phyloP scores from a whole-genome alignment of 2,329 filamentous ascomycete genomes.

The Polychaeton citri region DNA sequence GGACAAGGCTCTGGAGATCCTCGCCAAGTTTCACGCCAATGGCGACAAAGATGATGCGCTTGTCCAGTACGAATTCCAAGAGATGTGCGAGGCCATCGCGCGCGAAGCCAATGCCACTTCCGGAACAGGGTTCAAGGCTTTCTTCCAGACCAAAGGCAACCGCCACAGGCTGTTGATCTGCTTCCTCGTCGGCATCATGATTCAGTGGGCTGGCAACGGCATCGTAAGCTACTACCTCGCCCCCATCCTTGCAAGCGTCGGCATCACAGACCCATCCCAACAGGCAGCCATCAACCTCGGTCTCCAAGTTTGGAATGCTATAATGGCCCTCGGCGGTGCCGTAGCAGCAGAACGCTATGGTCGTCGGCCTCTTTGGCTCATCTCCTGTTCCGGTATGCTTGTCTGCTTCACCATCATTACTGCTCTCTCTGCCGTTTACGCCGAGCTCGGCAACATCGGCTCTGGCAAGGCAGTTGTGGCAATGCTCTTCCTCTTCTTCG shows the following conservation, averaged over 20 bases:
- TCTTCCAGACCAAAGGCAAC: slow-evolving; percentile 48
- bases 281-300: slow-evolving; percentile 32
- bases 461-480: slow-evolving; percentile 23
- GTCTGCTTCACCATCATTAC: slow-evolving; percentile 32
- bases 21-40: slow-evolving; percentile 51
- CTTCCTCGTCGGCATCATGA: slow-evolving; percentile 30
- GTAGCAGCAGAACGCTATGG: slow-evolving; percentile 28
- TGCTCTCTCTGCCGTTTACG: slow-evolving; percentile 33
- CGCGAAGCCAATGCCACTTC: slow-evolving; percentile 40
- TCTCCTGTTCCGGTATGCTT: slow-evolving; percentile 31
- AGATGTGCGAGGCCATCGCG: slow-evolving; percentile 32
- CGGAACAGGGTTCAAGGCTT: slow-evolving; percentile 53
- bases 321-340: slow-evolving; percentile 24
- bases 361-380: slow-evolving; percentile 30
- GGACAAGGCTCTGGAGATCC: slow-evolving; percentile 36
- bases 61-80: slow-evolving; percentile 52
- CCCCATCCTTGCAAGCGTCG: slow-evolving; percentile 28
- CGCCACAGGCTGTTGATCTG: slow-evolving; percentile 41
- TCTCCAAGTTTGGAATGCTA: slow-evolving; percentile 28
- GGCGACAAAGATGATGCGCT: slow-evolving; percentile 45
- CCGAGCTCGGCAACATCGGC: slow-evolving; percentile 30
- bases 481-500: slow-evolving; percentile 37
- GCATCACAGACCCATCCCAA: slow-evolving; percentile 24
- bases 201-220: slow-evolving; percentile 34
- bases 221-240: slow-evolving; percentile 31